Evolutionary conservation across 139 green algal species (phyloP), one percentile per base, ranked within the genome.

Genomic region (Penium margaritaceum): DNA sequence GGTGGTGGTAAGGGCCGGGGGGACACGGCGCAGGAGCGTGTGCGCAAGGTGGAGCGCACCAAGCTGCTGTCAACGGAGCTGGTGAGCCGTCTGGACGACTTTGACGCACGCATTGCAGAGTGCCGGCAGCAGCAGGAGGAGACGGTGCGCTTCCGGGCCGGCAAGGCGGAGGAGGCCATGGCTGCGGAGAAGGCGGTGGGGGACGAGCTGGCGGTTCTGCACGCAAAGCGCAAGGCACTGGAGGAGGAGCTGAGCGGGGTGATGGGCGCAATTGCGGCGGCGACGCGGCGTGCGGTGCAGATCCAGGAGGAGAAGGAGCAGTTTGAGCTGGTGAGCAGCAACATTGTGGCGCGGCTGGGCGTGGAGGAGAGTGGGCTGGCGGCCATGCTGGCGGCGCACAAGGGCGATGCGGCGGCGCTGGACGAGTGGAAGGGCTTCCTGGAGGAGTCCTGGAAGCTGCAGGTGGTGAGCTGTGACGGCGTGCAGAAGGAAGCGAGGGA

Each of bases 101-200:
- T 63, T 15, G 62, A 76, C 29, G 51, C 46, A 3, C 70, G 70
- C 29, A 76, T 76, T 1, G 36, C 68, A 70, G 68, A 76, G 32
- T 39, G 46, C 68, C 29, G 65, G 73, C 73, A 80, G 41, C 73
- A 80, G 63, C 79, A 77, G 63, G 32, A 41, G 27, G 73, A 80
- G 17, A 67, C 73, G 5, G 38, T 80, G 73, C 27, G 47, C 7
- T 80, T 64, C 73, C 63, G 73, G 12, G 34, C 35, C 15, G 70
- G 65, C 33, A 80, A 80, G 43, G 64, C 34, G 14, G 24, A 74
- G 46, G 73, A 80, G 51, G 73, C 72, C 9, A 39, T 46, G 34
- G 73, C 72, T 5, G 73, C 29, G 3, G 73, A 80, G 73, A 80
- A 77, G 41, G 73, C 24, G 2, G 78, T 77, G 29, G n/a, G 63